Evolutionary conservation across 768 basidiomycete genomes (phyloP), one percentile per base, ranked within the genome.

Genomic region (Phaeolepiota aurea): DNA sequence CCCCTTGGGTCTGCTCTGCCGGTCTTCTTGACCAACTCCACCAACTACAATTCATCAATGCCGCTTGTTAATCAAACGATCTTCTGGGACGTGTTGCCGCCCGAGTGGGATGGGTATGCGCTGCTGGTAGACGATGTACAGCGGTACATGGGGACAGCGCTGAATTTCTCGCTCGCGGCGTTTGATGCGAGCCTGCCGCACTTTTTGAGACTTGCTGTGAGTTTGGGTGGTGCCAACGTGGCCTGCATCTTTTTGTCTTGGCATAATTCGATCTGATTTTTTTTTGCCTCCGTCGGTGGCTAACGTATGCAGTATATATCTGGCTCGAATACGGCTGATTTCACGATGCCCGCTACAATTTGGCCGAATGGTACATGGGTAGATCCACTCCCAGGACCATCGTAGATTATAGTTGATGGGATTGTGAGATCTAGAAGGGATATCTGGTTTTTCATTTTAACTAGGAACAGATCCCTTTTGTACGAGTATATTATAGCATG

Each of bases 101-200:
- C 54, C 21, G 69, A 65, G 2, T 90, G 84, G 84, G 77, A 82
- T 50, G 86, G 86, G 3, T 89, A 87, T 52, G 64, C 76, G 0
- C 69, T 92, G 18, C 66, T 92, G 11, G 74, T 89, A n/a, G 87
- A 92, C 53, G 90, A 92, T 48, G 88, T 93, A 0, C 77, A 88
- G 55, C 69, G 82, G 48, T 89, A 83, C 52, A 56, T 69, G n/a
- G 87, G 89, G 7, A 58, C 65, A 11, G 77, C 76, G 3, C 62
- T 86, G 36, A 86, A 86, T 50, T 88, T 74, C 54, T 78, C 80
- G 13, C 65, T 90, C n/a, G 69, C 68, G 15, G 69, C 71, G 12
- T 65, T 89, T 38, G 69, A 83, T 38, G 53, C 66, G 1, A 66
- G 64, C 14, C 49, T 89, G 10, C 77, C 79, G 0, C 89, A 82